Evolutionary conservation across 768 basidiomycete species (phyloP).

Genomic region (Russula sp.): DNA sequence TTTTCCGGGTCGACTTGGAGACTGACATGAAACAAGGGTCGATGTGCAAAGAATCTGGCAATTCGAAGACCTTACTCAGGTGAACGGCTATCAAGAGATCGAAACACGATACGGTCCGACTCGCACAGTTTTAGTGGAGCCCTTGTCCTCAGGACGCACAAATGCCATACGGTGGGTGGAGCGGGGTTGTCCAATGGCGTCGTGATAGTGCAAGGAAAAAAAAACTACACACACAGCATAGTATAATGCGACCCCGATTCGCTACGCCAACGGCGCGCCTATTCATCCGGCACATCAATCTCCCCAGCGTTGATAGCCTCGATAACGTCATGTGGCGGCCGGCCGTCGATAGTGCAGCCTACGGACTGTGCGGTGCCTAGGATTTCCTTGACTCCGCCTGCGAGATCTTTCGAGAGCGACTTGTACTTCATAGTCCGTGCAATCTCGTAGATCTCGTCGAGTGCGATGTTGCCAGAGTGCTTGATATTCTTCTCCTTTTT

Average conservation of each 20-base stretch:
- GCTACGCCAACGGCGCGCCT: no score
- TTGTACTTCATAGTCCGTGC: constrained; percentile 95
- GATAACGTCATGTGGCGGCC: no score
- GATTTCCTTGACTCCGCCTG: no score
- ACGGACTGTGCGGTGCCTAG: no score
- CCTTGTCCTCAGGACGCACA: neutral
- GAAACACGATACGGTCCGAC: neutral
- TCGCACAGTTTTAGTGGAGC: neutral
- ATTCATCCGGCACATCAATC: constrained; percentile 83
- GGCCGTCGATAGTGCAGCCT: no score
- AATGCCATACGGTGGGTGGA: neutral
- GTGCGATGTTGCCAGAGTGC: constrained; percentile 87
- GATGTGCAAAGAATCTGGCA: no score
- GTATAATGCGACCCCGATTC: no score
- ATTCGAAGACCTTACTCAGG: neutral
- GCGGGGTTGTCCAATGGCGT: no score
- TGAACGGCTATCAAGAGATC: neutral
- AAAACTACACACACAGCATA: no score
- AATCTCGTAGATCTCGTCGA: constrained; percentile 92
- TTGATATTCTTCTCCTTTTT: constrained; percentile 99
- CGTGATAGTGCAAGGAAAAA: no score
- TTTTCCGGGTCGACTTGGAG: no score
- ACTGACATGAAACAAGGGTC: no score
- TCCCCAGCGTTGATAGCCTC: constrained; percentile 81
- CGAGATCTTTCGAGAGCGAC: constrained; percentile 87